Conservation (phyloP, 148 eudicot genomes). For the Fagopyrum esculentum region DNA sequence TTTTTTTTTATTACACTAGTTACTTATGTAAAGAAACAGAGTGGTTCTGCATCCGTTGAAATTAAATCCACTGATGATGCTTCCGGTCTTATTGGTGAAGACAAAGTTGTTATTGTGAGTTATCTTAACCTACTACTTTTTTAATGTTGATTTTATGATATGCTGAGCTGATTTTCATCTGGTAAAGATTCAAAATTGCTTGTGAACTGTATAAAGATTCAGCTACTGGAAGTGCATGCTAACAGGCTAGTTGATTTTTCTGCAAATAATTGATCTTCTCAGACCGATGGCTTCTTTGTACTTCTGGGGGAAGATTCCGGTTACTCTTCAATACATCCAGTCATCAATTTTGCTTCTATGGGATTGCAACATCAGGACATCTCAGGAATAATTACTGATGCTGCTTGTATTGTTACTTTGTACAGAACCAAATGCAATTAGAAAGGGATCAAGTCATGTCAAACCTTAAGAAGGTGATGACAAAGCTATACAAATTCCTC, state of each 20-base stretch:
- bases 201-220: not conserved
- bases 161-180: conserved; percentile 36
- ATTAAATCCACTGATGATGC: conserved; percentile 49
- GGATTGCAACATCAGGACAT: conserved; percentile 72
- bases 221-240: too few relatives aligned
- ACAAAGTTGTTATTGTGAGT: conserved; percentile 59
- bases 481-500: conserved; percentile 60
- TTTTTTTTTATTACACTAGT: conserved; percentile 16
- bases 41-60: conserved; percentile 61
- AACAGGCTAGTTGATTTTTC: not conserved
- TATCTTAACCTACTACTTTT: not conserved
- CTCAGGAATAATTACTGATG: conserved; percentile 14
- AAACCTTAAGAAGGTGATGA: conserved; percentile 59
- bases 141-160: not conserved
- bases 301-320: conserved; percentile 71
- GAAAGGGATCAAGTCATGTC: conserved; percentile 74
- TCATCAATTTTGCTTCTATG: conserved; percentile 80
- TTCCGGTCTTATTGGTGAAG: conserved; percentile 23
- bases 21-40: conserved; percentile 47
- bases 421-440: conserved; percentile 67
- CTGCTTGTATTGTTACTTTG: not conserved
- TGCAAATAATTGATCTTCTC: conserved; percentile 58
- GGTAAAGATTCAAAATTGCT: conserved; percentile 29
- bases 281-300: conserved; percentile 43
- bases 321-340: conserved; percentile 60